Percentiles rank a stretch among this genome's conserved stretches.
Evolutionary conservation across 225 moss, liverwort and hornwort species (phyloP).

Genomic region (Marchantia polymorpha): DNA sequence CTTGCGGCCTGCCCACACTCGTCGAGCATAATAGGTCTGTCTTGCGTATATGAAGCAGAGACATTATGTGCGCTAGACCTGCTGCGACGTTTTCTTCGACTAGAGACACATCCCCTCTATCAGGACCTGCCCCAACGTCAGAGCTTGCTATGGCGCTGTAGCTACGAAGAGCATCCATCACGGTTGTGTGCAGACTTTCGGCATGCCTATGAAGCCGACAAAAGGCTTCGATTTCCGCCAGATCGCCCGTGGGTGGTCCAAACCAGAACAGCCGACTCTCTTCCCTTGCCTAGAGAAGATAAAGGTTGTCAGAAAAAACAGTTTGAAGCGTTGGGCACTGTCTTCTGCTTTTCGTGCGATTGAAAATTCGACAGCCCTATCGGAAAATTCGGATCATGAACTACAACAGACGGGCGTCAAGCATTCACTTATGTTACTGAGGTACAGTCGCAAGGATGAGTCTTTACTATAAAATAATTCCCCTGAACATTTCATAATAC

Average conservation of each 20-base stretch:
- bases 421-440: no score
- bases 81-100: conserved; percentile 83
- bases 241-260: conserved; percentile 74
- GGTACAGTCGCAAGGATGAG: no score
- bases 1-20: background rate
- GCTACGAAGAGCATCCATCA: conserved; percentile 68
- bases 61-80: conserved; percentile 66
- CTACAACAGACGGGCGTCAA: no score
- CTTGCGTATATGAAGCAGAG: conserved; percentile 68
- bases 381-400: no score
- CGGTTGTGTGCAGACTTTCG: conserved; percentile 62
- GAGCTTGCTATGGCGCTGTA: conserved; percentile 30
- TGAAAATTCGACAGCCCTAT: no score
- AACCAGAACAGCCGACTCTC: conserved; percentile 69
- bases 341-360: no score
- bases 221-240: conserved; percentile 84
- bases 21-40: conserved; percentile 53
- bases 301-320: background rate
- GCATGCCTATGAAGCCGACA: conserved; percentile 79
- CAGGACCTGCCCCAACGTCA: conserved; percentile 26
- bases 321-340: no score
- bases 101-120: conserved; percentile 55
- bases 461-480: no score
- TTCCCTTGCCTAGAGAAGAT: conserved; percentile 55
- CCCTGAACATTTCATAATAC: no score